phyloP scores from a whole-genome alignment of 2,329 filamentous ascomycete genomes.

The Trematosphaeria pertusa region DNA sequence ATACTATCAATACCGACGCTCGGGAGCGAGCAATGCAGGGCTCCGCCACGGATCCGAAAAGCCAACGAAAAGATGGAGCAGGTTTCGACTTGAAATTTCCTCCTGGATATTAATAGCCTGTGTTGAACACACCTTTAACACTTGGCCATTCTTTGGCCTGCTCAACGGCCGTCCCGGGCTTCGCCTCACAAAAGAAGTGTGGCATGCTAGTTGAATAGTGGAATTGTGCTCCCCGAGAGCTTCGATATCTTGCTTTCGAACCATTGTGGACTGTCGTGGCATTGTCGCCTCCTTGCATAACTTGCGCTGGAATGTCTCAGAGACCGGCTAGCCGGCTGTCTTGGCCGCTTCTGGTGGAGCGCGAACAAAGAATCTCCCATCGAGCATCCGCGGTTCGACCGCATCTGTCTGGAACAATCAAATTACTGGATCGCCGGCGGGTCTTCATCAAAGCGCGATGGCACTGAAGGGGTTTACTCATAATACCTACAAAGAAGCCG shows the following conservation, averaged over 20 bases:
- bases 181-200: conserved; percentile 15
- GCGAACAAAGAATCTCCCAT: conserved; percentile 46
- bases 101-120: conserved; percentile 37
- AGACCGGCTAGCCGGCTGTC: conserved; percentile 29
- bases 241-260: conserved; percentile 17
- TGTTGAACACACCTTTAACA: conserved; percentile 17
- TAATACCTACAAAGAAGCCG: conserved; percentile 44
- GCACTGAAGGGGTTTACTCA: conserved; percentile 25
- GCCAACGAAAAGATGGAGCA: conserved; percentile 17
- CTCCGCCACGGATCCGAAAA: conserved; percentile 21
- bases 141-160: conserved; percentile 13
- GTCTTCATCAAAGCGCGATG: conserved; percentile 31
- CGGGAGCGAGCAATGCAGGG: conserved; percentile 23
- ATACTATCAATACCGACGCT: conserved; percentile 36
- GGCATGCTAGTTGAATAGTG: conserved; percentile 23
- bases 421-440: conserved; percentile 37
- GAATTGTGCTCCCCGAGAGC: conserved; percentile 24
- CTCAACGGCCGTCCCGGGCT: conserved; percentile 1
- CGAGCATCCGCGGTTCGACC: conserved; percentile 33
- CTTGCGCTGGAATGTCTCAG: conserved; percentile 44
- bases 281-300: conserved; percentile 47
- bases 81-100: conserved; percentile 41
- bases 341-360: conserved; percentile 41
- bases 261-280: conserved; percentile 27
- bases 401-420: conserved; percentile 46